phyloP scores from a whole-genome alignment of 2,329 filamentous ascomycete genomes.

The Colletotrichum caudatum region DNA sequence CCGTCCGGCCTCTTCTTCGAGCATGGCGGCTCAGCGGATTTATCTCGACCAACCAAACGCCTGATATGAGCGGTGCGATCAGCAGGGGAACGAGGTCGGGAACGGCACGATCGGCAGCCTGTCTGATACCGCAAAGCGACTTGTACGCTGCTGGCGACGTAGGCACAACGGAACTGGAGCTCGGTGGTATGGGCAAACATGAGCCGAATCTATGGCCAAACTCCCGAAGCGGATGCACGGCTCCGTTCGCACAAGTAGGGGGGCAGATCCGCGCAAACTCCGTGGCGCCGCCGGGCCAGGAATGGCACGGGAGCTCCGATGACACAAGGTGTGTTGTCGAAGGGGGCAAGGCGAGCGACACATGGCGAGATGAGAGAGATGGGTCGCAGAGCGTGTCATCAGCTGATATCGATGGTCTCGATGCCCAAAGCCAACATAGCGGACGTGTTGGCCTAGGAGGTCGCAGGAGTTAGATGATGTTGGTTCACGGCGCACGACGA shows the following conservation, averaged over 20 bases:
- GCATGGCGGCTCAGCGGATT: slow-evolving; percentile 62
- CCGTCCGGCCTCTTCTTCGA: slow-evolving; percentile 66
- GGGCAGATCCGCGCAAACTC: slow-evolving; percentile 10
- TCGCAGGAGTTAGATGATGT: slow-evolving; percentile 8
- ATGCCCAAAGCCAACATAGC: slow-evolving; percentile 44
- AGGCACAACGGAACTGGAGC: slow-evolving; percentile 51
- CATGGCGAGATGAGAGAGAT: slow-evolving; percentile 41
- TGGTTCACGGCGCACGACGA: neutral
- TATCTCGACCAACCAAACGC: slow-evolving; percentile 54
- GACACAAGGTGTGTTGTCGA: slow-evolving; percentile 55
- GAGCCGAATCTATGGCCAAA: slow-evolving; percentile 12
- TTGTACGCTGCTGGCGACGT: slow-evolving; percentile 53
- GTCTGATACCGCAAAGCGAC: slow-evolving; percentile 46
- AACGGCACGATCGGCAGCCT: slow-evolving; percentile 45
- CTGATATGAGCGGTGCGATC: slow-evolving; percentile 44
- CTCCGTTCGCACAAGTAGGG: neutral
- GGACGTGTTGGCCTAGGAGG: slow-evolving; percentile 41
- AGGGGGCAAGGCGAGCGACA: slow-evolving; percentile 44
- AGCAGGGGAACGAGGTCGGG: slow-evolving; percentile 48
- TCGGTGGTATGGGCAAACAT: slow-evolving; percentile 17
- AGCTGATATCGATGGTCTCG: slow-evolving; percentile 43
- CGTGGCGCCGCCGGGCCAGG: slow-evolving; percentile 2
- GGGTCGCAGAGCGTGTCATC: slow-evolving; percentile 46
- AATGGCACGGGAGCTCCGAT: slow-evolving; percentile 40
- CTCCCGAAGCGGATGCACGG: neutral